Evolutionary conservation across 768 basidiomycete genomes (phyloP), one percentile per base, ranked within the genome.

Genomic region (Naematelia encephala): DNA sequence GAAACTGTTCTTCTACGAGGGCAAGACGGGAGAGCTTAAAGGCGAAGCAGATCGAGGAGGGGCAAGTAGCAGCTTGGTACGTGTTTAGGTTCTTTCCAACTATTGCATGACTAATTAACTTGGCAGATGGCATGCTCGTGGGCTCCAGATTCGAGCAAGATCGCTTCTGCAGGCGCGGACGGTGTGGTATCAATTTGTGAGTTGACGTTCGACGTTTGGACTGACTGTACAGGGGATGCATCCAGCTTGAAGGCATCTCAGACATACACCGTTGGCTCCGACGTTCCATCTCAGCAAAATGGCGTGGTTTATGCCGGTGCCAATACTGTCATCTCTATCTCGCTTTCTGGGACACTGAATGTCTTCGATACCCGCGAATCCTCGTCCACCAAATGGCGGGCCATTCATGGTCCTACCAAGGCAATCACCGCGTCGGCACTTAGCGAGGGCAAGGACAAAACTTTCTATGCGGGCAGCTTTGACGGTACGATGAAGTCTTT

Each of bases 121-220:
- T n/a, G n/a, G 29, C 46, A 75, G 75, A 73, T 78, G 77, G 84
- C 68, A 80, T 86, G 63, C 14, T 69, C 71, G n/a, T 96, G 92
- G 92, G 84, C 84, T 61, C 82, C 84, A 0, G 85, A 89, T 60
- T 88, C 84, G 76, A 86, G 82, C 69, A 82, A 79, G 1, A 78
- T 96, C 39, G 81, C 84, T n/a, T 91, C 91, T 0, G 88, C 90
- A 8, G 87, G 90, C 1, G 88, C 87, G 14, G 92, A 97, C 72
- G 83, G 87, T 59, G 87, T 88, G 2, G 90, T 93, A 53, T 90
- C 89, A 69, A 78, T 94, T 2, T 97, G 92, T 90, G 72, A 66
- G 85, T 75, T 43, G 22, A 34, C 28, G 39, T 21, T 13, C 29
- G 44, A 3, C 53, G 14, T 25, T 26, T 22, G 48, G 26, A 5